Conservation (phyloP, 140 eudicot species). For the Erigeron philadelphicus region DNA sequence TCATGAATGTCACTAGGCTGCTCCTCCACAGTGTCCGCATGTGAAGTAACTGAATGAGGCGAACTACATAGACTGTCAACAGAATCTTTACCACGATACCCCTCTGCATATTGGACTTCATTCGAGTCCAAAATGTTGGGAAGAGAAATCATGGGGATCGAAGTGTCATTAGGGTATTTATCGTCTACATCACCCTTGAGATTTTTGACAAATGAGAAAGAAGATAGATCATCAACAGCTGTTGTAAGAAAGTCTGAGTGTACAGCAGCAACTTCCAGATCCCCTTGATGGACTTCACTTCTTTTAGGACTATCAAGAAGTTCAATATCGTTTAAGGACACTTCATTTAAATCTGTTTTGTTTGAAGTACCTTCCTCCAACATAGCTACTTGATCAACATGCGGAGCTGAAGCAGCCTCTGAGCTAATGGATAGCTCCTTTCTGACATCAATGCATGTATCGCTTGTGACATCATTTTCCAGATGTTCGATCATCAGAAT, state of each 20-base stretch:
- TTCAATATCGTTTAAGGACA: conserved; percentile 19
- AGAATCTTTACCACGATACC: conserved; percentile 23
- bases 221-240: conserved; percentile 27
- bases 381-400: conserved; percentile 25
- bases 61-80: conserved; percentile 22
- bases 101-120: conserved; percentile 25
- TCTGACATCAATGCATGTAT: conserved; percentile 24
- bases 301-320: not conserved
- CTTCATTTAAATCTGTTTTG: conserved; percentile 28
- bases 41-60: conserved; percentile 21
- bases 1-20: conserved; percentile 16
- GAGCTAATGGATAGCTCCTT: conserved; percentile 17
- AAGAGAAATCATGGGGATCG: conserved; percentile 17
- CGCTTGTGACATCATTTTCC: conserved; percentile 23
- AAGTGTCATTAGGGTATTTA: conserved; percentile 23
- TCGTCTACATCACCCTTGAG: conserved; percentile 25
- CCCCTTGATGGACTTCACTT: conserved; percentile 21
- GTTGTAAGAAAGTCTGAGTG: conserved; percentile 20
- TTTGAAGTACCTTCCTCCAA: conserved; percentile 26
- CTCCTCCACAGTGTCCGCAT: conserved; percentile 32
- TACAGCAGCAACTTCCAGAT: conserved; percentile 4
- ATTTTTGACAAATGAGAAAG: conserved; percentile 26
- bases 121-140: conserved; percentile 20
- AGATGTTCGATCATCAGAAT: conserved; percentile 19
- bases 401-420: conserved; percentile 6